These are phyloP conservation scores for Mimosa pudica DNA, from an alignment of 306 rosid genomes.

Conservation along the genomic window DNA sequence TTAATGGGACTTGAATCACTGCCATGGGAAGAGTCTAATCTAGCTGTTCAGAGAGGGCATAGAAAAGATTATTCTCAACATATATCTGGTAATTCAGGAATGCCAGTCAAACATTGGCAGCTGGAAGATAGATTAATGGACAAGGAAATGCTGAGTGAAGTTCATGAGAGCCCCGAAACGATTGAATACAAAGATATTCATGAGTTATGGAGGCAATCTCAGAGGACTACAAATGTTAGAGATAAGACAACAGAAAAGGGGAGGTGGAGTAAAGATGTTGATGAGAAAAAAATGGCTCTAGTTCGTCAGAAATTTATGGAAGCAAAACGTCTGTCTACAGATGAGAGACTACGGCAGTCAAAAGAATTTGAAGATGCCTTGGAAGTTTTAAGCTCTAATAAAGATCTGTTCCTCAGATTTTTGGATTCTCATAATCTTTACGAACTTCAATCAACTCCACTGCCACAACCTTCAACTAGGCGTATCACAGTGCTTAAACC, in stretches of 20 bases:
- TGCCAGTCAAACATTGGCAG: slow-evolving; percentile 55
- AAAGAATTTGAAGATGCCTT: slow-evolving; percentile 83
- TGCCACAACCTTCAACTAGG: slow-evolving; percentile 53
- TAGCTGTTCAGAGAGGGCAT: slow-evolving; percentile 42
- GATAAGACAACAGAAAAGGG: slow-evolving; percentile 66
- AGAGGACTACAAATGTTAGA: slow-evolving; percentile 49
- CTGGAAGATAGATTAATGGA: slow-evolving; percentile 53
- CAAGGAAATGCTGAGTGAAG: slow-evolving; percentile 55
- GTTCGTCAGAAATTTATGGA: slow-evolving; percentile 67
- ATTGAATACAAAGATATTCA: slow-evolving; percentile 54
- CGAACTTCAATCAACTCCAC: slow-evolving; percentile 58
- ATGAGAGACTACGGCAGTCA: slow-evolving; percentile 73
- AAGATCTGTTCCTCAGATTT: slow-evolving; percentile 68
- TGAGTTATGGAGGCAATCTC: slow-evolving; percentile 79
- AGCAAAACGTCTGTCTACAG: slow-evolving; percentile 69
- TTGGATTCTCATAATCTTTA: slow-evolving; percentile 66
- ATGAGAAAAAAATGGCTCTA: slow-evolving; percentile 23
- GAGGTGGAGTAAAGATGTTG: slow-evolving; percentile 49
- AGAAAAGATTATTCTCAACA: slow-evolving; percentile 54
- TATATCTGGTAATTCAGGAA: slow-evolving; percentile 45
- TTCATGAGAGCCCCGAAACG: slow-evolving; percentile 50
- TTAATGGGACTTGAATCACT: slow-evolving; percentile 92
- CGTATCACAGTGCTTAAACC: slow-evolving; percentile 86
- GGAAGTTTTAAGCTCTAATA: slow-evolving; percentile 84
- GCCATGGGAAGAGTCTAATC: slow-evolving; percentile 54